A percentile compares a stretch with the other conserved stretches of the same genome.
Conservation (phyloP, 139 green algal genomes). For the Chlorella vulgaris region DNA sequence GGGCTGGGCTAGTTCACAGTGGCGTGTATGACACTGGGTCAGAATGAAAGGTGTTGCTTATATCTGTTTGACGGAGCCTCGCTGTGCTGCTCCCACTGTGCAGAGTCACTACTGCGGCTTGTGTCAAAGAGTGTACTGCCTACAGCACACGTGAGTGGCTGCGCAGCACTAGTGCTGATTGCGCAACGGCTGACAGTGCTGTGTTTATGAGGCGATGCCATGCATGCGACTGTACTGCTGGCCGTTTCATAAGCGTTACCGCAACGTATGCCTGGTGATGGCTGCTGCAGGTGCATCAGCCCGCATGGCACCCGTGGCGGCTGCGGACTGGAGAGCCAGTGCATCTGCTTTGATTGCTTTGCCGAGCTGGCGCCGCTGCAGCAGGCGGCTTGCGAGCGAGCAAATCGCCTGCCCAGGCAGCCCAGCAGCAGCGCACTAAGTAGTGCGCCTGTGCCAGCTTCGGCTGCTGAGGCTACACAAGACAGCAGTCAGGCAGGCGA, state of each 20-base stretch:
- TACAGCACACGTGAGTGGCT: slow-evolving; percentile 36
- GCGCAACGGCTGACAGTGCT: too few species aligned
- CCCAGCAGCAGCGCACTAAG: not conserved
- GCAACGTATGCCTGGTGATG: too few species aligned
- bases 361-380: slow-evolving; percentile 18
- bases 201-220: too few species aligned
- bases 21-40: too few species aligned
- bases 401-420: slow-evolving; percentile 4
- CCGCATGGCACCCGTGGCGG: slow-evolving; percentile 10
- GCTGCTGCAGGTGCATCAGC: too few species aligned
- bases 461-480: too few species aligned
- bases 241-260: too few species aligned
- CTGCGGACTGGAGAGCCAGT: slow-evolving; percentile 30
- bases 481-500: too few species aligned
- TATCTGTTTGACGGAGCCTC: not conserved
- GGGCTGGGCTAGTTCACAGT: too few species aligned
- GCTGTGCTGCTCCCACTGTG: not conserved
- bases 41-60: too few species aligned
- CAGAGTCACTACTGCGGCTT: slow-evolving; percentile 31
- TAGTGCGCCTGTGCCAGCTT: not conserved
- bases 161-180: too few species aligned
- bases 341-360: slow-evolving; percentile 30
- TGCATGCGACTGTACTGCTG: too few species aligned
- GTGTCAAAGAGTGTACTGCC: slow-evolving; percentile 23
- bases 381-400: slow-evolving; percentile 15